Conservation (phyloP, 352 stramenopile species). For the Thalassiosira mediterranea region DNA sequence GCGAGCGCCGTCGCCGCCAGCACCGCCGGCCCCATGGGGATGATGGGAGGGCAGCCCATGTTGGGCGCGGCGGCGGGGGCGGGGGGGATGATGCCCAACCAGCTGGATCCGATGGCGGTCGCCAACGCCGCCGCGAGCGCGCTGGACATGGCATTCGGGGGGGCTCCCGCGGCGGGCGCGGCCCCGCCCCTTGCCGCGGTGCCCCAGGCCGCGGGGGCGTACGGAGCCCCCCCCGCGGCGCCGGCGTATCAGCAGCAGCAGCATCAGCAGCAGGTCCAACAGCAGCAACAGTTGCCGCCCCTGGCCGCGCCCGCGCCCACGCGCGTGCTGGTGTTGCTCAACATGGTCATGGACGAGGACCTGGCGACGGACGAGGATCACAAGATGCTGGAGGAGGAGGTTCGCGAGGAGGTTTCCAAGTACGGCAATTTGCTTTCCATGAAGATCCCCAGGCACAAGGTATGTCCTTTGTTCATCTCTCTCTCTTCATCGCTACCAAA, state of each 20-base stretch:
- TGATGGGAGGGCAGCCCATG: slow-evolving; percentile 46
- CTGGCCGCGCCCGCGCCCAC: slow-evolving; percentile 5
- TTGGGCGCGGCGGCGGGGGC: not conserved
- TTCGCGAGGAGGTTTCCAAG: slow-evolving; percentile 94
- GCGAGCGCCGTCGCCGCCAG: too few species aligned
- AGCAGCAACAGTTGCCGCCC: too few species aligned
- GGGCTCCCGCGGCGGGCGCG: not conserved
- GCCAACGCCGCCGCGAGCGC: slow-evolving; percentile 45
- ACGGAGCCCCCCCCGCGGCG: not conserved
- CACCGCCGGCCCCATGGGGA: slow-evolving; percentile 13
- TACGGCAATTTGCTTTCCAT: slow-evolving; percentile 84
- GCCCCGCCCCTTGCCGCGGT: not conserved
- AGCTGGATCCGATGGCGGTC: slow-evolving; percentile 42
- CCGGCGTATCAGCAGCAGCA: too few species aligned
- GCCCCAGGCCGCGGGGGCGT: not conserved
- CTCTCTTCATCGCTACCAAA: slow-evolving; percentile 47
- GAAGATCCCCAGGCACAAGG: slow-evolving; percentile 85
- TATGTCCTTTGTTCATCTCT: slow-evolving; percentile 74
- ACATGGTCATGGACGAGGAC: slow-evolving; percentile 97
- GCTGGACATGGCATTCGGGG: slow-evolving; percentile 35
- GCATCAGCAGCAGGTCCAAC: too few species aligned
- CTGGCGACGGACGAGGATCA: slow-evolving; percentile 94
- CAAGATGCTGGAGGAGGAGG: slow-evolving; percentile 94
- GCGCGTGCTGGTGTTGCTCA: slow-evolving; percentile 90
- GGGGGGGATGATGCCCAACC: too few species aligned